Percentiles rank a stretch among this genome's conserved stretches.
Conservation (phyloP, 345 rosid genomes). For the Orychophragmus violaceus region DNA sequence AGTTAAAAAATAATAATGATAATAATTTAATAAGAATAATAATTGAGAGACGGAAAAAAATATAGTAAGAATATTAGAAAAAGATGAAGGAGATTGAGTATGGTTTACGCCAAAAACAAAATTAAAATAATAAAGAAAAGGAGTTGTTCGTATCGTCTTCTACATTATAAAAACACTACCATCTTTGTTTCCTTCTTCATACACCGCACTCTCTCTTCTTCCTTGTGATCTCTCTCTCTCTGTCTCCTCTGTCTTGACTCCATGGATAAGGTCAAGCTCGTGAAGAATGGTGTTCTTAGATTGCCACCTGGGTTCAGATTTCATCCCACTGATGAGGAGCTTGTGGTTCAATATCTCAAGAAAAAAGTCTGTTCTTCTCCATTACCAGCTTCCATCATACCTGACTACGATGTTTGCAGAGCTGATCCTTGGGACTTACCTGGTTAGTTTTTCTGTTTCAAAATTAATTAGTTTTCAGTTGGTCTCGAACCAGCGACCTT, state of each 20-base stretch:
- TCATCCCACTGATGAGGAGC: slow-evolving; percentile 95
- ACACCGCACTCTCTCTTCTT: slow-evolving; percentile 26
- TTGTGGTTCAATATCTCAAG: slow-evolving; percentile 79
- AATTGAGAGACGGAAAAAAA: background rate
- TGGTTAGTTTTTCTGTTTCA: slow-evolving; percentile 38
- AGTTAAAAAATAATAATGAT: background rate
- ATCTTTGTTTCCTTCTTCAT: slow-evolving; percentile 34
- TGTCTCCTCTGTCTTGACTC: background rate
- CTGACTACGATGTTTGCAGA: slow-evolving; percentile 87
- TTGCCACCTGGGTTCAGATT: slow-evolving; percentile 94
- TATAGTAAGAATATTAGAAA: slow-evolving; percentile 14
- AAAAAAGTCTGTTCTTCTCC: slow-evolving; percentile 65
- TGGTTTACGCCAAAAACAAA: slow-evolving; percentile 27
- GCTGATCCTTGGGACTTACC: slow-evolving; percentile 99
- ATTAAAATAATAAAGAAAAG: slow-evolving; percentile 10
- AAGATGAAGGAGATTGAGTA: slow-evolving; percentile 37
- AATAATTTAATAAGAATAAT: background rate
- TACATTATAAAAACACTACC: slow-evolving; percentile 28
- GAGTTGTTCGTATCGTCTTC: slow-evolving; percentile 28
- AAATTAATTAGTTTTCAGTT: background rate
- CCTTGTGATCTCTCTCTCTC: slow-evolving; percentile 10
- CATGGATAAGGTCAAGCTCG: slow-evolving; percentile 66
- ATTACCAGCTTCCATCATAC: slow-evolving; percentile 87
- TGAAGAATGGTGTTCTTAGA: slow-evolving; percentile 67
- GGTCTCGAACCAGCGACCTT: background rate